Conservation (phyloP, 108 stramenopile species). For the Epithemia pelagica region DNA sequence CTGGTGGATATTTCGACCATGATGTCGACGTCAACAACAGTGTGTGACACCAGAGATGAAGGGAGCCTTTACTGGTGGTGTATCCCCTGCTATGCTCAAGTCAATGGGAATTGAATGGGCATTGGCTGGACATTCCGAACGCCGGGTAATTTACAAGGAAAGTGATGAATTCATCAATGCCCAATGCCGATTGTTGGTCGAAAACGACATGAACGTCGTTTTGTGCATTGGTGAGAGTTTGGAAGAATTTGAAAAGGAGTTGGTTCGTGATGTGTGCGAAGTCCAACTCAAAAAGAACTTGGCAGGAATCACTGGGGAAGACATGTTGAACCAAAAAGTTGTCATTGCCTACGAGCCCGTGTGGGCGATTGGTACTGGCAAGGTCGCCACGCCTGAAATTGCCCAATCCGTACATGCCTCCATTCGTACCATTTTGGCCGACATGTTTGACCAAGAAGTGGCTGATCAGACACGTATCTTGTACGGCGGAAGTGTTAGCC, state of each 20-base stretch:
- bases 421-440: constrained; percentile 65
- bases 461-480: constrained; percentile 76
- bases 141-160: constrained; percentile 88
- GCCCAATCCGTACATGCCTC: constrained; percentile 64
- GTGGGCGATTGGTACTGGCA: constrained; percentile 97
- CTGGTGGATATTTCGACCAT: constrained; percentile 48
- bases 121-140: constrained; percentile 96
- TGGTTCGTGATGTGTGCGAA: constrained; percentile 84
- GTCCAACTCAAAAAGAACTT: constrained; percentile 83
- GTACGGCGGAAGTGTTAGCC: constrained; percentile 92
- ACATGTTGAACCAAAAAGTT: constrained; percentile 64
- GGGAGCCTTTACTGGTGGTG: constrained; percentile 97
- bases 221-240: constrained; percentile 95
- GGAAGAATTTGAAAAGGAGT: constrained; percentile 88
- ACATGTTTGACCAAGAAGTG: constrained; percentile 71
- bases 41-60: constrained; percentile 52
- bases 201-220: constrained; percentile 87
- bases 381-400: constrained; percentile 72
- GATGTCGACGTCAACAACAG: constrained; percentile 37
- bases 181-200: constrained; percentile 82
- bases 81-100: constrained; percentile 84
- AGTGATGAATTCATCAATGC: constrained; percentile 86
- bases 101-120: constrained; percentile 84
- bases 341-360: constrained; percentile 98
- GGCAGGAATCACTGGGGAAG: constrained; percentile 58